Conservation (phyloP, 1,139 yeast genomes). For the Geotrichum carabidarum region DNA sequence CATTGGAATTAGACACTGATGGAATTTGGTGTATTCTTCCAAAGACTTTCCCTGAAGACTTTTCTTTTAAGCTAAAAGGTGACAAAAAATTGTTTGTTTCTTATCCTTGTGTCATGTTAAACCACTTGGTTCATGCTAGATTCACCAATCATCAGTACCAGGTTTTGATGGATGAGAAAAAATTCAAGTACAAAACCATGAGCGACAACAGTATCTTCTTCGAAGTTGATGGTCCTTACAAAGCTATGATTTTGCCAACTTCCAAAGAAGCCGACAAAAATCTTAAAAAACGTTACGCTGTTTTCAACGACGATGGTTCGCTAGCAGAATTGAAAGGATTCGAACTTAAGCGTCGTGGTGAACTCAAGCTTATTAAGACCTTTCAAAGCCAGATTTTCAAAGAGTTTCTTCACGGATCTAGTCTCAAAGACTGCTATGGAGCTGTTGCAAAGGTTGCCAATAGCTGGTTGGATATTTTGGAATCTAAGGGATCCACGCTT, state of each 20-base stretch:
- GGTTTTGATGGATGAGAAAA: constrained; percentile 65
- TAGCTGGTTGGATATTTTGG: constrained; percentile 91
- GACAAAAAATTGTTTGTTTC: constrained; percentile 77
- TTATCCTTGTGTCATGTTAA: constrained; percentile 95
- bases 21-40: constrained; percentile 99
- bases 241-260: constrained; percentile 95
- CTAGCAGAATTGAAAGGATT: constrained; percentile 95
- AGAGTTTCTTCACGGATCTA: constrained; percentile 77
- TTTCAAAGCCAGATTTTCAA: constrained; percentile 94
- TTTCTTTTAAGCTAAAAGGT: constrained; percentile 59
- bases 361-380: constrained; percentile 83
- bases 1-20: constrained; percentile 94
- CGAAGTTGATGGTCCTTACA: constrained; percentile 98
- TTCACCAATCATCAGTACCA: constrained; percentile 96
- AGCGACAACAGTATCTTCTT: constrained; percentile 94
- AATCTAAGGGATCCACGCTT: constrained; percentile 76
- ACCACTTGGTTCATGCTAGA: constrained; percentile 81
- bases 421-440: constrained; percentile 72
- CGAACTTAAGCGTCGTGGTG: constrained; percentile 95
- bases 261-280: constrained; percentile 98
- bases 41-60: constrained; percentile 86
- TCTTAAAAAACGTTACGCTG: constrained; percentile 93
- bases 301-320: constrained; percentile 89
- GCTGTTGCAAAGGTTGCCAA: constrained; percentile 93
- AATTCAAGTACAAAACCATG: constrained; percentile 63